Evolutionary conservation across 352 stramenopile genomes (phyloP).

Genomic region (Globisporangium recalcitrans): DNA sequence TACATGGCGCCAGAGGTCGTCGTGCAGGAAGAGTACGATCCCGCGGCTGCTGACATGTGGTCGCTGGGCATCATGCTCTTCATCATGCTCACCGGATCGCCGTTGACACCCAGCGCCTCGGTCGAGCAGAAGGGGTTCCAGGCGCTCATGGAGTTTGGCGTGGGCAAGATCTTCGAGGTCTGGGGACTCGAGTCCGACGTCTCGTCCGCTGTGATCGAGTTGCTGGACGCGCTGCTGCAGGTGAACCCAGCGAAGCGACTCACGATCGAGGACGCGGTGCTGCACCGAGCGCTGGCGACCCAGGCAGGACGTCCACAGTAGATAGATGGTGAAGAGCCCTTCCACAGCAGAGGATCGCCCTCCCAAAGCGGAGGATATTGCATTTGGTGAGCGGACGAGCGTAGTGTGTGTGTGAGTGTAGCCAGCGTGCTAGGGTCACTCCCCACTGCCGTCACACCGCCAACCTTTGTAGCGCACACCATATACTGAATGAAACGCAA

Average conservation of each 20-base stretch:
- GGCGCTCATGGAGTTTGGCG: slow-evolving; percentile 39
- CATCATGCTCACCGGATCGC: slow-evolving; percentile 48
- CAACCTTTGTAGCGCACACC: no score
- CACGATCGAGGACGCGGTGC: slow-evolving; percentile 26
- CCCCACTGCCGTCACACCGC: no score
- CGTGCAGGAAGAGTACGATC: slow-evolving; percentile 31
- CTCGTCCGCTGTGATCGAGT: slow-evolving; percentile 17
- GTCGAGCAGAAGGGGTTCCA: slow-evolving; percentile 31
- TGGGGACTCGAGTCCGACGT: slow-evolving; percentile 40
- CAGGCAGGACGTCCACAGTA: neutral
- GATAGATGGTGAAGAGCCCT: neutral
- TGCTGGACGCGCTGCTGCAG: slow-evolving; percentile 35
- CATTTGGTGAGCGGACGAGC: neutral
- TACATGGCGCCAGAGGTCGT: slow-evolving; percentile 63
- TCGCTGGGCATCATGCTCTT: slow-evolving; percentile 67
- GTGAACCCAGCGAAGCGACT: slow-evolving; percentile 26
- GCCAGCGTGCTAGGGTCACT: neutral
- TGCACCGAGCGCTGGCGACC: slow-evolving; percentile 8
- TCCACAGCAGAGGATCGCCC: neutral
- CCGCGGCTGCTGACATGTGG: slow-evolving; percentile 50
- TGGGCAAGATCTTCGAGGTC: slow-evolving; percentile 41
- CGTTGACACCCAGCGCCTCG: slow-evolving; percentile 24
- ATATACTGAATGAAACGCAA: neutral
- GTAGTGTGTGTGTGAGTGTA: neutral
- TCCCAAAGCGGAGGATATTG: neutral